Evolutionary conservation across 495 filamentous ascomycete genomes (phyloP).

Genomic region (Penicillium taxi): DNA sequence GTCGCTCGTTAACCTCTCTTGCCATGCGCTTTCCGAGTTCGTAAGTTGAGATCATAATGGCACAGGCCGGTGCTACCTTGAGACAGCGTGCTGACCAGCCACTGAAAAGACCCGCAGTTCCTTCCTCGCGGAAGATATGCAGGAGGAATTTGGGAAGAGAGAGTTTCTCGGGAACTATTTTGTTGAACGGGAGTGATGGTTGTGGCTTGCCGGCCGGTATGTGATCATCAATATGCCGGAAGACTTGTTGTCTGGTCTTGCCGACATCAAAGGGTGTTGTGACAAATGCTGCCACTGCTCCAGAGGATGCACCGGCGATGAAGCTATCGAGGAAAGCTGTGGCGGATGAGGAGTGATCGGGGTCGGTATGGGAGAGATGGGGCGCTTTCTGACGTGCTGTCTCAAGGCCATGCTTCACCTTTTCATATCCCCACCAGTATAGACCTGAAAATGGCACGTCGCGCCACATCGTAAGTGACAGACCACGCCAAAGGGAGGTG

Average conservation of each 20-base stretch:
- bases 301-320: slow-evolving; percentile 71
- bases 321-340: slow-evolving; percentile 75
- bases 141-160: slow-evolving; percentile 70
- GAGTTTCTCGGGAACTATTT: slow-evolving; percentile 57
- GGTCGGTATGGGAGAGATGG: slow-evolving; percentile 8
- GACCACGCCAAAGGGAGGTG: slow-evolving; percentile 80
- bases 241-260: slow-evolving; percentile 88
- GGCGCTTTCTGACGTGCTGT: slow-evolving; percentile 48
- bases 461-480: slow-evolving; percentile 88
- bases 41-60: slow-evolving; percentile 99
- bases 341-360: slow-evolving; percentile 8
- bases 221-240: slow-evolving; percentile 46
- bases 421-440: slow-evolving; percentile 98
- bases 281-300: slow-evolving; percentile 75
- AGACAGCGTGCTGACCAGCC: slow-evolving; percentile 87
- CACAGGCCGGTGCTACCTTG: slow-evolving; percentile 92
- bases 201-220: slow-evolving; percentile 8
- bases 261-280: slow-evolving; percentile 97
- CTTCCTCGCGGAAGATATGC: slow-evolving; percentile 84
- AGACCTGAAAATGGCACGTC: slow-evolving; percentile 95
- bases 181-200: slow-evolving; percentile 13
- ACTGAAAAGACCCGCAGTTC: slow-evolving; percentile 69
- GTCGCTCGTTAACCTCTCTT: slow-evolving; percentile 64
- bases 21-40: slow-evolving; percentile 92
- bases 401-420: slow-evolving; percentile 56